phyloP scores from a whole-genome alignment of 2,329 filamentous ascomycete species.

The Monosporascus sp. region DNA sequence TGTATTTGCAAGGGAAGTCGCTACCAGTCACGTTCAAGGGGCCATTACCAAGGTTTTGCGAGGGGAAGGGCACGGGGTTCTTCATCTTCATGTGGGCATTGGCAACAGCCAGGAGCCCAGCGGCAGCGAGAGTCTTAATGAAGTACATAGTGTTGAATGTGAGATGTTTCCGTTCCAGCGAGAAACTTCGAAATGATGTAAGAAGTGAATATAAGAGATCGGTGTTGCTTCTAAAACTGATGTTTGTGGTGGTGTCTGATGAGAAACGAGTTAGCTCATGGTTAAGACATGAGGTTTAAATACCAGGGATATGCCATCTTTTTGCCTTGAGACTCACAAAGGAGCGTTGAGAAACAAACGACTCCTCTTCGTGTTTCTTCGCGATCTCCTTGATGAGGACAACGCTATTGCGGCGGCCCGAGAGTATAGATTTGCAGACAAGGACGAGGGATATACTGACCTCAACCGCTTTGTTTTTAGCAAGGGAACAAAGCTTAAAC shows the following conservation, averaged over 20 bases:
- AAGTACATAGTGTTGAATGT: slow-evolving; percentile 42
- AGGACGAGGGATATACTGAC: slow-evolving; percentile 11
- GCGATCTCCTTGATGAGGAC: slow-evolving; percentile 3
- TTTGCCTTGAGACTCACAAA: neutral
- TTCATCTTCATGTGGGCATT: slow-evolving; percentile 74
- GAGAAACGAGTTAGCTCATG: neutral
- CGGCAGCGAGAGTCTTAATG: slow-evolving; percentile 43
- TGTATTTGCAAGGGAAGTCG: slow-evolving; percentile 80
- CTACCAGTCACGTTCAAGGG: slow-evolving; percentile 57
- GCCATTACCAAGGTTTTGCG: slow-evolving; percentile 41
- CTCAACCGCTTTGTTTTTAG: slow-evolving; percentile 19
- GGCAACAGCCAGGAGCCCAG: slow-evolving; percentile 53
- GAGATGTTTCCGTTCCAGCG: slow-evolving; percentile 37
- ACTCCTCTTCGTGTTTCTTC: slow-evolving; percentile 1
- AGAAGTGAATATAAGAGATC: slow-evolving; percentile 16
- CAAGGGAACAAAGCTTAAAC: slow-evolving; percentile 15
- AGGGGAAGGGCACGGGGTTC: slow-evolving; percentile 59
- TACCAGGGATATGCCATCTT: neutral
- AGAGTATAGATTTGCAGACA: neutral
- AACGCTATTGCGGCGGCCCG: slow-evolving; percentile 10
- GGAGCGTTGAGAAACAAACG: neutral
- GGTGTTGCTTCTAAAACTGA: slow-evolving; percentile 5
- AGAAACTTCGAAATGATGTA: slow-evolving; percentile 21
- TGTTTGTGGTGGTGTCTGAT: neutral
- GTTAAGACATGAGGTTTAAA: neutral